These are phyloP conservation scores for Hymenoscyphus fraxineus DNA, from an alignment of 2,329 filamentous ascomycete genomes.

Conservation along the genomic window DNA sequence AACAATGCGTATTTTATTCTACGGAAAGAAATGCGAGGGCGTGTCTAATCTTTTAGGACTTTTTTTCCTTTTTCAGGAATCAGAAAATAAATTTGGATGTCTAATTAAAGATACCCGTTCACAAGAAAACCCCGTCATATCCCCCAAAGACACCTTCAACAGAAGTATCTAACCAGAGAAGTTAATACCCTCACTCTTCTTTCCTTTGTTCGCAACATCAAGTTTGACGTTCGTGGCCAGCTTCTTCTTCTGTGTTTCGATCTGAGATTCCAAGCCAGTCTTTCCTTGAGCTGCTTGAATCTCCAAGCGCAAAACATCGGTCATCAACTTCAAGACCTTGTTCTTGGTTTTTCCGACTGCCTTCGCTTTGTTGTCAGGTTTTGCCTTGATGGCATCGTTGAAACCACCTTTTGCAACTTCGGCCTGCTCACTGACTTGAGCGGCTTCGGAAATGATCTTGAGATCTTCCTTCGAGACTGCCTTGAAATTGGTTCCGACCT, in stretches of 20 bases:
- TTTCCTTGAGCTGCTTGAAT: constrained; percentile 50
- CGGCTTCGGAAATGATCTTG: constrained; percentile 45
- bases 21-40: too few species aligned
- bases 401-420: constrained; percentile 47
- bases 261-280: constrained; percentile 40
- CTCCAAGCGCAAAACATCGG: constrained; percentile 48
- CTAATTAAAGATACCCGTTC: background rate
- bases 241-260: constrained; percentile 48
- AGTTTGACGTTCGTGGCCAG: constrained; percentile 48
- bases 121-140: background rate
- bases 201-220: constrained; percentile 36
- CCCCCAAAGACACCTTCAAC: background rate
- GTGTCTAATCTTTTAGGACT: too few species aligned
- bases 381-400: constrained; percentile 50
- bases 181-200: constrained; percentile 27
- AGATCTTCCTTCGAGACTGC: constrained; percentile 46
- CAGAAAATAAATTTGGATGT: background rate
- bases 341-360: constrained; percentile 58
- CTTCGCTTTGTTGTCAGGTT: constrained; percentile 38
- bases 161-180: constrained; percentile 17
- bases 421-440: constrained; percentile 50
- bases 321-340: constrained; percentile 56
- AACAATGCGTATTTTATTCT: too few species aligned
- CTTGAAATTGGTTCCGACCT: constrained; percentile 44
- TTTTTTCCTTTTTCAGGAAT: too few species aligned